Percentiles rank a stretch among this genome's conserved stretches.
These are phyloP conservation scores for Fulvia fulva DNA, from an alignment of 2,329 filamentous ascomycete species.

Conservation along the genomic window DNA sequence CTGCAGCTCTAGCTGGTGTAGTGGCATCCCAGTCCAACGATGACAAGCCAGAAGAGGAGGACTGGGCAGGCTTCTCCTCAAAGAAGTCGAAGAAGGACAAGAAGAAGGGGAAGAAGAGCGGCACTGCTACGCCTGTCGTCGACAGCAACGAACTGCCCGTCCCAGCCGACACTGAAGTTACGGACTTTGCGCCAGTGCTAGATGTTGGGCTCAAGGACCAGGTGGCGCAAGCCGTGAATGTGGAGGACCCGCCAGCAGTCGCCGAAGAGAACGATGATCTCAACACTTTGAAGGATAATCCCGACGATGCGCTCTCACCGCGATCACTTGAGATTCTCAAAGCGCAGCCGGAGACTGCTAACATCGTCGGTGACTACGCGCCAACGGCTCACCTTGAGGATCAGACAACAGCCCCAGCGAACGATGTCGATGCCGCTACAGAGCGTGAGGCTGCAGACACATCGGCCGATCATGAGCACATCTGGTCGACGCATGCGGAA, in stretches of 20 bases:
- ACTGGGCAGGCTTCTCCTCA: constrained; percentile 18
- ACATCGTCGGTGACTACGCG: neutral
- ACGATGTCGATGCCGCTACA: neutral
- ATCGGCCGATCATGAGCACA: neutral
- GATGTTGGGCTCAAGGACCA: neutral
- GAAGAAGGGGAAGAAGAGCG: constrained; percentile 35
- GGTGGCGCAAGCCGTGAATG: neutral
- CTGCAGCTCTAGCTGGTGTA: constrained; percentile 7
- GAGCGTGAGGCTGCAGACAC: neutral
- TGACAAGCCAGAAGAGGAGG: constrained; percentile 14
- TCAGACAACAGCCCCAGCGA: neutral
- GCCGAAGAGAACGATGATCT: neutral
- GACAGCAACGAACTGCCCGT: neutral
- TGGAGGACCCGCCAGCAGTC: neutral
- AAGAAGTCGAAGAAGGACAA: constrained; percentile 43
- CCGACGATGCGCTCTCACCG: neutral
- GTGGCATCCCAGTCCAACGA: constrained; percentile 1
- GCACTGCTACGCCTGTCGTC: constrained; percentile 8
- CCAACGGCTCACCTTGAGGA: neutral
- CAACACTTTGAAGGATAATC: neutral
- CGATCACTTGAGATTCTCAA: neutral
- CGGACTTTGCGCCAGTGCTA: constrained; percentile 2
- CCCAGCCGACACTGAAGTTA: constrained; percentile 1
- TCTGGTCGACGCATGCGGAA: neutral
- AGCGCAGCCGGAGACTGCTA: neutral